These are phyloP conservation scores for Backusella morwellensis DNA, from an alignment of 192 early-diverging fungal species.

Conservation along the genomic window DNA sequence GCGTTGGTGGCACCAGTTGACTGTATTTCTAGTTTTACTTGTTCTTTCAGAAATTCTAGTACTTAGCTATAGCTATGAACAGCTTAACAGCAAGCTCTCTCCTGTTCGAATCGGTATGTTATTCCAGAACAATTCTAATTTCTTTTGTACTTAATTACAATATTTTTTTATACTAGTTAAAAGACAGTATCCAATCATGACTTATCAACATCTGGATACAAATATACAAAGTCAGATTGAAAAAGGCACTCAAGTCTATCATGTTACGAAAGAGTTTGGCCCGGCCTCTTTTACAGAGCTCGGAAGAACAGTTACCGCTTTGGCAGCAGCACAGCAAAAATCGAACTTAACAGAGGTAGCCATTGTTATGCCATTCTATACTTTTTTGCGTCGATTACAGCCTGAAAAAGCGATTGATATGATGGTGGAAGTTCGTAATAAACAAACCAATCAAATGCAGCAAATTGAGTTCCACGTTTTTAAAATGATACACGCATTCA, in stretches of 20 bases:
- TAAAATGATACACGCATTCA: constrained; percentile 30
- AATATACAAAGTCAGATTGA: constrained; percentile 23
- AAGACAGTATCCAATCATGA: constrained; percentile 43
- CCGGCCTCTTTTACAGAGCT: constrained; percentile 46
- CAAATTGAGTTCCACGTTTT: constrained; percentile 42
- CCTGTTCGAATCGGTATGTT: constrained; percentile 31
- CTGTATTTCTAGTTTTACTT: constrained; percentile 6
- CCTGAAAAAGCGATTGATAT: constrained; percentile 31
- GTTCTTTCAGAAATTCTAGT: constrained; percentile 14
- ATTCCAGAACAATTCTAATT: constrained; percentile 2
- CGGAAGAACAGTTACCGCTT: constrained; percentile 50
- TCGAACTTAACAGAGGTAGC: constrained; percentile 40
- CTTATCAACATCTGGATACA: constrained; percentile 45
- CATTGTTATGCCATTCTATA: constrained; percentile 55
- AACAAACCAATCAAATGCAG: constrained; percentile 20
- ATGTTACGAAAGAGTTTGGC: constrained; percentile 59
- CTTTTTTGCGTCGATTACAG: constrained; percentile 35
- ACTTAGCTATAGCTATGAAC: constrained; percentile 10
- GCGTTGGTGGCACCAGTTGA: constrained; percentile 33
- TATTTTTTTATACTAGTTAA: constrained; percentile 34
- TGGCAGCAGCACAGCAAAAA: constrained; percentile 46
- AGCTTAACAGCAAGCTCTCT: constrained; percentile 12
- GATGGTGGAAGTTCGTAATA: constrained; percentile 43
- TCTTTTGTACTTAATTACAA: background rate
- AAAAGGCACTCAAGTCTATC: constrained; percentile 49